Percentiles rank a stretch among this genome's conserved stretches.
phyloP scores from a whole-genome alignment of 2,329 filamentous ascomycete species.

The Fusarium multiceps region DNA sequence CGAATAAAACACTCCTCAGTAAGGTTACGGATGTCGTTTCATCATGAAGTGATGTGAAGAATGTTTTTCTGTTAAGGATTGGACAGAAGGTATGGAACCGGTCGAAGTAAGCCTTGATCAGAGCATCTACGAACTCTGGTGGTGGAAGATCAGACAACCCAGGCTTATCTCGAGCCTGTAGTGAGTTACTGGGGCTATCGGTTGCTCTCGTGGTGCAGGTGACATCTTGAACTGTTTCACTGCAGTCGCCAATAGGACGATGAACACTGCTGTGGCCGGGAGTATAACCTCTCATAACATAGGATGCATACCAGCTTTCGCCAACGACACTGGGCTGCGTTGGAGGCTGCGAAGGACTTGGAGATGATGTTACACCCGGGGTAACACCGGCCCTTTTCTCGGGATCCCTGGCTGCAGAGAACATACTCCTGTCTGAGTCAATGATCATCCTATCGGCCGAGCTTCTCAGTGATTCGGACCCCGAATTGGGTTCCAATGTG shows the following conservation, averaged over 20 bases:
- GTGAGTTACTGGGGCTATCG: fast-evolving
- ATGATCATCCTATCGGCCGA: too few relatives aligned
- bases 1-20: background rate
- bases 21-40: background rate
- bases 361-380: fast-evolving
- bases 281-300: slow-evolving; percentile 15
- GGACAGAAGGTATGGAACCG: slow-evolving; percentile 2
- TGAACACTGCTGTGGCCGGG: slow-evolving; percentile 1
- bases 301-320: slow-evolving; percentile 6
- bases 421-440: background rate
- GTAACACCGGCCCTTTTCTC: too few relatives aligned
- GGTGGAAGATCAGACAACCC: background rate
- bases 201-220: background rate
- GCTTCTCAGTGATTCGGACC: background rate
- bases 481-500: fast-evolving
- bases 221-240: background rate
- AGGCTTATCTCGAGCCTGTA: background rate
- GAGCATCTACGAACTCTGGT: background rate
- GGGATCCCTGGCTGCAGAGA: fast-evolving
- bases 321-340: background rate
- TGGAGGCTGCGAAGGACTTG: background rate
- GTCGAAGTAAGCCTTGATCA: slow-evolving; percentile 19
- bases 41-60: background rate
- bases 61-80: background rate
- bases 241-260: background rate